These are phyloP conservation scores for Cyberlindnera petersonii DNA, from an alignment of 805 yeast genomes.

Conservation along the genomic window DNA sequence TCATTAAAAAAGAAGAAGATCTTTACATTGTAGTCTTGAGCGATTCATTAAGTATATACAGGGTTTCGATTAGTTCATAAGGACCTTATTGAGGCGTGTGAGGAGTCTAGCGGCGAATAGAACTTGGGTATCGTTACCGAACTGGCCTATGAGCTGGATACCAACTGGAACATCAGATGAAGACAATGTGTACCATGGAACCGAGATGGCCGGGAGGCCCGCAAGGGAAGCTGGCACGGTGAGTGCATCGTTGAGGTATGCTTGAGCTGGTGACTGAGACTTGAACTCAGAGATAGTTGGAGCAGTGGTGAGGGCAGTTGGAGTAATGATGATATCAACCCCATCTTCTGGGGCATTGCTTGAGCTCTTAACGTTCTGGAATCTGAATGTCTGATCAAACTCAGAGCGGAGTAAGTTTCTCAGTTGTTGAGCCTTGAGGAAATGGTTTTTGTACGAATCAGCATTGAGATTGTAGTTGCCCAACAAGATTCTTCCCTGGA, in stretches of 20 bases:
- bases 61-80: too few relatives aligned
- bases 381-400: conserved; percentile 58
- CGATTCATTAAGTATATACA: conserved; percentile 1
- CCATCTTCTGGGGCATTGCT: conserved; percentile 30
- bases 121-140: conserved; percentile 70
- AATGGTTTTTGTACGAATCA: conserved; percentile 65
- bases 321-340: conserved; percentile 69
- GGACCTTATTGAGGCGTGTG: conserved; percentile 1
- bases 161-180: conserved; percentile 42
- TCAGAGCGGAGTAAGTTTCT: conserved; percentile 60
- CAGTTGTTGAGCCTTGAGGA: conserved; percentile 65
- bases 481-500: conserved; percentile 71
- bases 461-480: conserved; percentile 87
- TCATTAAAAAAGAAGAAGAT: background rate
- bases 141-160: conserved; percentile 81
- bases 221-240: conserved; percentile 91
- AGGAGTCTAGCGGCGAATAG: conserved; percentile 36
- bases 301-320: conserved; percentile 62
- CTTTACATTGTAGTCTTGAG: background rate
- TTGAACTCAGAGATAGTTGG: conserved; percentile 49
- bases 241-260: conserved; percentile 76
- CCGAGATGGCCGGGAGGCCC: conserved; percentile 79
- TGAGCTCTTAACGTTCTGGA: conserved; percentile 39
- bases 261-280: conserved; percentile 45
- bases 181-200: conserved; percentile 49